These are phyloP conservation scores for Selaginella moellendorffii DNA, from an alignment of 75 land plant genomes.

Conservation along the genomic window DNA sequence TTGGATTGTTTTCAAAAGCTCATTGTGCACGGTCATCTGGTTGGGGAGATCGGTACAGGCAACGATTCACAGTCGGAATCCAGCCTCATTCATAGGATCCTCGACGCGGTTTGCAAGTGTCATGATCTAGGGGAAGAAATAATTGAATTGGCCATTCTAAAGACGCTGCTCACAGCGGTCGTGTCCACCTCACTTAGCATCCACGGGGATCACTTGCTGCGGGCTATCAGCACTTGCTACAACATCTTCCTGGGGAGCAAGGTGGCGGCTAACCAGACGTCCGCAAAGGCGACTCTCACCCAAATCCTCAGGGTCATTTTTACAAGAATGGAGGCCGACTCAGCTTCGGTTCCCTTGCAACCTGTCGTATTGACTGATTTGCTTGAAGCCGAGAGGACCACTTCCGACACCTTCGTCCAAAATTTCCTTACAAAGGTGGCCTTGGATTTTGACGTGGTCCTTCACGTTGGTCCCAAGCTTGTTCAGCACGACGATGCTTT, in stretches of 20 bases:
- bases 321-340: slow-evolving; percentile 39
- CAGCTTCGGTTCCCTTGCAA: slow-evolving; percentile 16
- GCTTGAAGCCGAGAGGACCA: slow-evolving; percentile 37
- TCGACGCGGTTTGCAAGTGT: slow-evolving; percentile 33
- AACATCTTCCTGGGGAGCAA: slow-evolving; percentile 51
- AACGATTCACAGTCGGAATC: not conserved
- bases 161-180: slow-evolving; percentile 39
- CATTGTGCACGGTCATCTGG: slow-evolving; percentile 26
- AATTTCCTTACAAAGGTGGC: slow-evolving; percentile 43
- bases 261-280: slow-evolving; percentile 45
- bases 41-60: slow-evolving; percentile 23
- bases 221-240: slow-evolving; percentile 42
- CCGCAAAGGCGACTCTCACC: slow-evolving; percentile 47
- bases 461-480: not conserved
- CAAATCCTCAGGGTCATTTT: slow-evolving; percentile 51
- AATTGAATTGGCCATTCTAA: slow-evolving; percentile 35
- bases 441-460: slow-evolving; percentile 30
- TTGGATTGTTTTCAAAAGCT: slow-evolving; percentile 38
- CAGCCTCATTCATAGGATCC: slow-evolving; percentile 10
- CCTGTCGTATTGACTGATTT: slow-evolving; percentile 34
- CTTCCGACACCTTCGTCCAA: slow-evolving; percentile 36
- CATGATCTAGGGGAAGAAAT: slow-evolving; percentile 33
- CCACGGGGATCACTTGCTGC: not conserved
- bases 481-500: not conserved
- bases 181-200: slow-evolving; percentile 26